These are phyloP conservation scores for Fraxinus quadrangulata DNA, from an alignment of 257 asterid species.

Conservation along the genomic window DNA sequence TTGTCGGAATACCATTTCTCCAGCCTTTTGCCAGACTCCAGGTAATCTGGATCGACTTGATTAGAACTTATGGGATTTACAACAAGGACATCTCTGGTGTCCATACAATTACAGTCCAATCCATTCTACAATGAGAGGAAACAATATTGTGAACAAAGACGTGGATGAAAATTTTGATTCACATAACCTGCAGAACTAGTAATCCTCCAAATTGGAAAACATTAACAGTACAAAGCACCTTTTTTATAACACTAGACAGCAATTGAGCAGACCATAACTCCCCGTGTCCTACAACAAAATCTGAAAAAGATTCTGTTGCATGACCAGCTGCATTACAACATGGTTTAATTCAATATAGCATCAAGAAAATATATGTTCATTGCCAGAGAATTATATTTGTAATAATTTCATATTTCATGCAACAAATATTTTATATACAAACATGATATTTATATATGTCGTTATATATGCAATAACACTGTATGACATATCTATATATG, in stretches of 20 bases:
- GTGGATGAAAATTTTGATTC: background rate
- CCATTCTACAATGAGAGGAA: slow-evolving; percentile 61
- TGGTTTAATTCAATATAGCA: slow-evolving; percentile 19
- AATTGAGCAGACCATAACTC: slow-evolving; percentile 97
- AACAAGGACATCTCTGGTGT: slow-evolving; percentile 92
- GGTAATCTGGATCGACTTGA: slow-evolving; percentile 94
- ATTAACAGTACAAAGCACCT: slow-evolving; percentile 48
- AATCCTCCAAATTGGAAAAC: slow-evolving; percentile 10
- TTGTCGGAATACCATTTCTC: slow-evolving; percentile 78
- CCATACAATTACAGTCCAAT: slow-evolving; percentile 76
- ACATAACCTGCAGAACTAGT: slow-evolving; percentile 14
- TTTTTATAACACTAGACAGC: slow-evolving; percentile 73
- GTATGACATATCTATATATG: background rate
- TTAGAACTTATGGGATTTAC: slow-evolving; percentile 79
- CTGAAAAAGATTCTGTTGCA: slow-evolving; percentile 94
- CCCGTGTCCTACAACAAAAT: slow-evolving; percentile 97
- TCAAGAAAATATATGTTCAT: background rate
- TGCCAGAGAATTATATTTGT: background rate
- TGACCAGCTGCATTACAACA: slow-evolving; percentile 88
- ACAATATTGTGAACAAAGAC: slow-evolving; percentile 5
- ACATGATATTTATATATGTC: background rate
- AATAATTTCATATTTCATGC: slow-evolving; percentile 1
- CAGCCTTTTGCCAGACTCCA: slow-evolving; percentile 74
- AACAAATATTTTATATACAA: background rate
- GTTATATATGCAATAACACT: background rate